A percentile compares a stretch with the other conserved stretches of the same genome.
Conservation (phyloP, 1,284 basidiomycete species). For the Cerioporus squamosus region DNA sequence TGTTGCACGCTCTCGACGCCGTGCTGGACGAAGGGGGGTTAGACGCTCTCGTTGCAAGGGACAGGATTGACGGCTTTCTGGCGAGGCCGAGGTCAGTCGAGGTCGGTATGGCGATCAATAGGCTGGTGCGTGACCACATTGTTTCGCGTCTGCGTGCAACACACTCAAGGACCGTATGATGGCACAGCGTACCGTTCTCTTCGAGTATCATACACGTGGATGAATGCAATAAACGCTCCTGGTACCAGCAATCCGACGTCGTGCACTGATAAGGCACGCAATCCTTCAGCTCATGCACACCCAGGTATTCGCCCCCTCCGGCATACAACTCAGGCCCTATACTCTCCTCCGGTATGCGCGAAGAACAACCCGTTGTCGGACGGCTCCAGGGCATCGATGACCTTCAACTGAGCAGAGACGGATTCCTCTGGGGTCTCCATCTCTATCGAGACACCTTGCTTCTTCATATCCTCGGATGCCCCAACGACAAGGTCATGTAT, state of each 20-base stretch:
- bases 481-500: neutral
- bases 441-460: neutral
- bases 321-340: too few species aligned
- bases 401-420: slow-evolving; percentile 32
- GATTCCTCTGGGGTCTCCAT: slow-evolving; percentile 36
- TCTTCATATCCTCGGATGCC: neutral
- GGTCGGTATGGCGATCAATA: slow-evolving; percentile 29
- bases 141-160: too few species aligned
- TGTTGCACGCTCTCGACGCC: neutral
- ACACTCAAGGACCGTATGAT: too few species aligned
- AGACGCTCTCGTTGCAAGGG: slow-evolving; percentile 11
- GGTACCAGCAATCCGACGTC: too few species aligned
- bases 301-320: too few species aligned
- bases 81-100: slow-evolving; percentile 25
- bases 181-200: too few species aligned
- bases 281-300: too few species aligned
- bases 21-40: slow-evolving; percentile 8
- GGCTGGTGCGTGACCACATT: slow-evolving; percentile 15
- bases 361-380: slow-evolving; percentile 32
- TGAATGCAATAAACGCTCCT: too few species aligned
- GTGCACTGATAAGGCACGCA: too few species aligned
- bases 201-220: too few species aligned
- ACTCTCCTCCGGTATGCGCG: slow-evolving; percentile 23
- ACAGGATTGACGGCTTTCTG: slow-evolving; percentile 26
- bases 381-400: slow-evolving; percentile 31